A percentile compares a stretch with the other conserved stretches of the same genome.
Conservation (phyloP, 176 grass and related monocot genomes). For the Carex parvula region DNA sequence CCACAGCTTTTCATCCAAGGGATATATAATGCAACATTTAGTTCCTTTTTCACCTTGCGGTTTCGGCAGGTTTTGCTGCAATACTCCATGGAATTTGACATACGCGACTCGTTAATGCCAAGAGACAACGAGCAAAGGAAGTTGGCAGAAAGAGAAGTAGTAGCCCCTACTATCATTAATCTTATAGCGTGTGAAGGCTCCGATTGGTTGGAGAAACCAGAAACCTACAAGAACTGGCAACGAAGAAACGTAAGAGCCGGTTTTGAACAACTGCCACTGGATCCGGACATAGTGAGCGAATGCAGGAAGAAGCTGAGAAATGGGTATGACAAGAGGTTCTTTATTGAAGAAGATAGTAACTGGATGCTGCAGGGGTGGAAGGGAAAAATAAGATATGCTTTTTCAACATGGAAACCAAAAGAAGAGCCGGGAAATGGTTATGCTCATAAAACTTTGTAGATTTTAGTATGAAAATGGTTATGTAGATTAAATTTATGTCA, state of each 20-base stretch:
- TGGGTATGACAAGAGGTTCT: conserved; percentile 33
- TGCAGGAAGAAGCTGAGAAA: neutral
- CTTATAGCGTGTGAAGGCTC: conserved; percentile 39
- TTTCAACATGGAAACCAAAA: conserved; percentile 35
- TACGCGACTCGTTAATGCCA: conserved; percentile 38
- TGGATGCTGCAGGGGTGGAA: conserved; percentile 50
- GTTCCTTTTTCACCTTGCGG: conserved; percentile 40
- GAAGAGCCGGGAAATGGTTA: neutral
- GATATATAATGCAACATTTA: conserved; percentile 35
- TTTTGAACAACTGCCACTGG: conserved; percentile 32
- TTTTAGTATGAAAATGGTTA: neutral
- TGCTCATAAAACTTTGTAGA: neutral
- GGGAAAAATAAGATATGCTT: conserved; percentile 29
- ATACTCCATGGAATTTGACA: conserved; percentile 47
- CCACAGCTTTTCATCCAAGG: conserved; percentile 36
- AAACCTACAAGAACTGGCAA: conserved; percentile 43
- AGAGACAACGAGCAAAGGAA: conserved; percentile 32
- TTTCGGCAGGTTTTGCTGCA: conserved; percentile 46
- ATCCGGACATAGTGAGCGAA: conserved; percentile 11
- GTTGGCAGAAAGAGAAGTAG: conserved; percentile 11
- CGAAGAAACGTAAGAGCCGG: conserved; percentile 29
- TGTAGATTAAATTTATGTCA: neutral
- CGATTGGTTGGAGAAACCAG: conserved; percentile 38
- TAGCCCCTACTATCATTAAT: conserved; percentile 19
- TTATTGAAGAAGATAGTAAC: conserved; percentile 28